Evolutionary conservation across 108 stramenopile species (phyloP).

Genomic region (Cyclotella cryptica): DNA sequence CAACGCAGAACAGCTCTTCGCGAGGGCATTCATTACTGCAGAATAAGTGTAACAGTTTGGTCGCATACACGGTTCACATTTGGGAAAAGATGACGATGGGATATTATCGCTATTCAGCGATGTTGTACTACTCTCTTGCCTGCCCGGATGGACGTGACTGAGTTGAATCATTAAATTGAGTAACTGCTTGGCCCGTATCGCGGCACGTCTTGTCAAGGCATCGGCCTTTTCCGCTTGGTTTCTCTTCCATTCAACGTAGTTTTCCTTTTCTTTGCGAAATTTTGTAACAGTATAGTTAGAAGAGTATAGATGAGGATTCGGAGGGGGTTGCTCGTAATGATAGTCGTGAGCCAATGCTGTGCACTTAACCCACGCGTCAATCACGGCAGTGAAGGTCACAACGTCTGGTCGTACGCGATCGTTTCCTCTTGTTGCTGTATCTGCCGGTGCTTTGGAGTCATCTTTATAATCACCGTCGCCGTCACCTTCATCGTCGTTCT

Average conservation of each 20-base stretch:
- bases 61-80: constrained; percentile 46
- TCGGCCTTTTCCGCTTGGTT: constrained; percentile 39
- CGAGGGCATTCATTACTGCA: constrained; percentile 63
- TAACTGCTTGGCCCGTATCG: constrained; percentile 47
- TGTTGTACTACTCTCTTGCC: background rate
- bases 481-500: constrained; percentile 13
- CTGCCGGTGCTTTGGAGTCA: background rate
- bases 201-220: constrained; percentile 46
- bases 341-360: constrained; percentile 56
- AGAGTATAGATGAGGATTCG: background rate
- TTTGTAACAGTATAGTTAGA: constrained; percentile 2
- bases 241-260: constrained; percentile 41
- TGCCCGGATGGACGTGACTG: constrained; percentile 43
- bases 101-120: background rate
- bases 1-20: constrained; percentile 58
- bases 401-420: constrained; percentile 70
- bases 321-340: constrained; percentile 32
- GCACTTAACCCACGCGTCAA: constrained; percentile 63
- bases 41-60: constrained; percentile 61
- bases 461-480: background rate
- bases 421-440: constrained; percentile 24
- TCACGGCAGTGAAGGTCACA: constrained; percentile 68
- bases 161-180: constrained; percentile 50
- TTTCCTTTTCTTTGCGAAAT: constrained; percentile 14
- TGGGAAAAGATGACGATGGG: constrained; percentile 6